Conservation (phyloP, 1,139 yeast species). For the Candida pseudoviswanathii region DNA sequence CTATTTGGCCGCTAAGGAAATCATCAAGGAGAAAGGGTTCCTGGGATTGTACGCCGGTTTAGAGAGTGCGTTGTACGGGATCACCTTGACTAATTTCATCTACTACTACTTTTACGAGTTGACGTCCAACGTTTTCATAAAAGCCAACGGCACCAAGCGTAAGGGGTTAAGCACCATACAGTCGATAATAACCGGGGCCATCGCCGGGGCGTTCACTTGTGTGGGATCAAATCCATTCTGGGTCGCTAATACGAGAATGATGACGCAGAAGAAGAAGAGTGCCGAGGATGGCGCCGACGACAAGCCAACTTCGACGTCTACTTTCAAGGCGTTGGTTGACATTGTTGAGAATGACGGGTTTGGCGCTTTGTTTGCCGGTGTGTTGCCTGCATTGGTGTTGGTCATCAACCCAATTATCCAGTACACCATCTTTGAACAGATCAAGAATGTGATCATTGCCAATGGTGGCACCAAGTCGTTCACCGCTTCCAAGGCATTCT, state of each 20-base stretch:
- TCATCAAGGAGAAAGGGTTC: slow-evolving; percentile 65
- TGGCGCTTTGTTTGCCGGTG: slow-evolving; percentile 75
- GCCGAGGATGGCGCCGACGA: not conserved
- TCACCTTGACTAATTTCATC: slow-evolving; percentile 81
- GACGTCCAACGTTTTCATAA: slow-evolving; percentile 56
- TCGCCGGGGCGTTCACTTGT: slow-evolving; percentile 88
- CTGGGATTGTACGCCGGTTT: slow-evolving; percentile 79
- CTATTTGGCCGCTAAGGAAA: slow-evolving; percentile 42
- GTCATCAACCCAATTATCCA: slow-evolving; percentile 90
- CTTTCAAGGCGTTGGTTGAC: slow-evolving; percentile 57
- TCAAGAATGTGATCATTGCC: slow-evolving; percentile 65
- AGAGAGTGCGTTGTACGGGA: slow-evolving; percentile 86
- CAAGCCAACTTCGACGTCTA: slow-evolving; percentile 25
- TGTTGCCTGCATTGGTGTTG: slow-evolving; percentile 82
- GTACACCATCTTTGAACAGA: slow-evolving; percentile 87
- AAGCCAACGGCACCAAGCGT: slow-evolving; percentile 29
- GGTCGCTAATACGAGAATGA: slow-evolving; percentile 87
- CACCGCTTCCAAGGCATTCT: slow-evolving; percentile 71
- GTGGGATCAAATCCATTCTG: slow-evolving; percentile 90
- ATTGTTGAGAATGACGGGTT: slow-evolving; percentile 75
- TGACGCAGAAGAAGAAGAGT: slow-evolving; percentile 57
- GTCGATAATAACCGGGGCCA: slow-evolving; percentile 76
- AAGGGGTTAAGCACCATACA: slow-evolving; percentile 64
- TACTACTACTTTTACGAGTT: slow-evolving; percentile 90
- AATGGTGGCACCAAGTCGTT: slow-evolving; percentile 49